These are phyloP conservation scores for Arabidopsis lyrata DNA, from an alignment of 441 rosid species.

Conservation along the genomic window DNA sequence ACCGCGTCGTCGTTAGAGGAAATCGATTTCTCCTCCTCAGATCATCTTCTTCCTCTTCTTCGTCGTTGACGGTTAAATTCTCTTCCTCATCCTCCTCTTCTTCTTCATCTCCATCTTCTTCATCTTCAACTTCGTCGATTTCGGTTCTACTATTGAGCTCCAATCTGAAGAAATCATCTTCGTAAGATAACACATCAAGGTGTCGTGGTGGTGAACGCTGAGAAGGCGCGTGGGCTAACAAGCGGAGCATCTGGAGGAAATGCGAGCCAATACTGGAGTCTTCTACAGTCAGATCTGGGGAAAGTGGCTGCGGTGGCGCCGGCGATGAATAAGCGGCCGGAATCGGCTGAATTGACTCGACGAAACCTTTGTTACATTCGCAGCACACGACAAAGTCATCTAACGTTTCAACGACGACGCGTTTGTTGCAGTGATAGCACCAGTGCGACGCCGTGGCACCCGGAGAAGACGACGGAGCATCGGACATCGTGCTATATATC, in stretches of 20 bases:
- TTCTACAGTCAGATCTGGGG: conserved; percentile 53
- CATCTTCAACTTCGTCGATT: conserved; percentile 49
- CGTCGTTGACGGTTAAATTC: conserved; percentile 35
- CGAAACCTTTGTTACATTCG: conserved; percentile 74
- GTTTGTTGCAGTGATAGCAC: conserved; percentile 76
- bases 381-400: conserved; percentile 51
- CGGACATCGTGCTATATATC: conserved; percentile 49
- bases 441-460: conserved; percentile 52
- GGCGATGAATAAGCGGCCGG: conserved; percentile 45
- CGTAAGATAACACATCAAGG: conserved; percentile 54
- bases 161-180: conserved; percentile 68
- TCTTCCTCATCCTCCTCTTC: conserved; percentile 45
- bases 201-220: conserved; percentile 54
- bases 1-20: conserved; percentile 55
- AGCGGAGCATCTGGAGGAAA: conserved; percentile 67
- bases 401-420: conserved; percentile 60
- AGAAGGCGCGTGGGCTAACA: conserved; percentile 65
- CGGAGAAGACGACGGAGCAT: conserved; percentile 48
- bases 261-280: conserved; percentile 62
- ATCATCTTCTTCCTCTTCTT: conserved; percentile 45
- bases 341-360: conserved; percentile 53
- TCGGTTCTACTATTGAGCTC: conserved; percentile 67
- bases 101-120: conserved; percentile 44
- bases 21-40: conserved; percentile 52
- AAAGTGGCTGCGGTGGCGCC: conserved; percentile 42